Evolutionary conservation across 306 rosid genomes (phyloP).

Genomic region (apple (Malus domestica)): ASM211411v1 NC_041793.1:2549001-2549500

Average conservation of each 20-base stretch:
- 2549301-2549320: conserved; percentile 89
- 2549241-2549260: conserved; percentile 15
- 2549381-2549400: conserved; percentile 49
- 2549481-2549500: conserved; percentile 45
- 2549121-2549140: background rate
- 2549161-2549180: background rate
- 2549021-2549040: background rate
- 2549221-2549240: background rate
- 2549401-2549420: conserved; percentile 84
- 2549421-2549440: conserved; percentile 95
- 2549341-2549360: conserved; percentile 69
- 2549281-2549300: conserved; percentile 71
- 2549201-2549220: background rate
- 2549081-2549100: background rate
- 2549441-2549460: conserved; percentile 83
- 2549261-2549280: conserved; percentile 86
- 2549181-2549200: background rate
- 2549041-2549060: background rate
- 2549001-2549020: background rate
- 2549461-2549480: conserved; percentile 94
- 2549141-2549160: background rate
- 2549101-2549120: background rate
- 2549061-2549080: background rate
- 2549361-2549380: conserved; percentile 62
- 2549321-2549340: conserved; percentile 97